phyloP scores from a whole-genome alignment of 495 filamentous ascomycete species.

The Hypoxylon rickii region DNA sequence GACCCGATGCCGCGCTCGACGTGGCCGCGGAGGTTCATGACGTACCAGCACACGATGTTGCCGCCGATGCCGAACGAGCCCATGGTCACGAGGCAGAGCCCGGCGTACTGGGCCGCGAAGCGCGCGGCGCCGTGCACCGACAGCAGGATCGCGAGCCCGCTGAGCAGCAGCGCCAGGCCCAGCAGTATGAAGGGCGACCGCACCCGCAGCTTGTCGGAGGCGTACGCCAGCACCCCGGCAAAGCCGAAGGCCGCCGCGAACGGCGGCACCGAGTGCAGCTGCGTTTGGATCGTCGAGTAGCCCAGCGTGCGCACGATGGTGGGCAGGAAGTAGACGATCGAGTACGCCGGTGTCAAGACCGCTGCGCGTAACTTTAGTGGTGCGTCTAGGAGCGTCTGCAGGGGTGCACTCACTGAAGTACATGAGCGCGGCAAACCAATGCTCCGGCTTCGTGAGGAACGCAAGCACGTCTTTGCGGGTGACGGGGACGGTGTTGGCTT shows the following conservation, averaged over 20 bases:
- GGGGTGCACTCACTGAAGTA: constrained; percentile 59
- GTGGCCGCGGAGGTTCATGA: constrained; percentile 79
- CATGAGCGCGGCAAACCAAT: constrained; percentile 69
- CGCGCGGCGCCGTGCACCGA: constrained; percentile 56
- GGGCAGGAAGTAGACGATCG: constrained; percentile 62
- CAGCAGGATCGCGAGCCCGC: constrained; percentile 68
- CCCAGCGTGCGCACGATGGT: constrained; percentile 64
- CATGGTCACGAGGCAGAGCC: constrained; percentile 66
- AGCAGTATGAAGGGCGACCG: constrained; percentile 55
- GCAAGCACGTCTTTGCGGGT: constrained; percentile 58
- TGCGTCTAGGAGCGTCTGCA: background rate
- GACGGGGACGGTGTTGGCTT: constrained; percentile 56
- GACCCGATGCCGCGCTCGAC: constrained; percentile 71
- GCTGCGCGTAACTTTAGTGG: constrained; percentile 21
- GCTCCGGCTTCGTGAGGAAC: constrained; percentile 69
- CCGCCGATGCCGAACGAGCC: constrained; percentile 65
- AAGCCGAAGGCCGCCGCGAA: constrained; percentile 68
- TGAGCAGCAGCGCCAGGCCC: constrained; percentile 25
- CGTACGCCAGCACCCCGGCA: constrained; percentile 53
- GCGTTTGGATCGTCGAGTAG: constrained; percentile 64
- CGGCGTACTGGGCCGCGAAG: constrained; percentile 61
- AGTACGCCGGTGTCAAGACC: constrained; percentile 73
- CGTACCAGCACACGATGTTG: constrained; percentile 77
- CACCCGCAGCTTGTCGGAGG: constrained; percentile 54
- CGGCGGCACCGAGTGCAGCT: constrained; percentile 71